Conservation (phyloP, 345 rosid species). For the rapeseed (Brassica napus) region Da-Ae NC_063436.1:27649501-27650000, state of each 20-base stretch:
- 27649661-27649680: not conserved
- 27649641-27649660: not conserved
- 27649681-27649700: conserved; percentile 4
- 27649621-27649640: conserved; percentile 30
- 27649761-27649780: conserved; percentile 94
- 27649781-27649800: conserved; percentile 95
- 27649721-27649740: conserved; percentile 84
- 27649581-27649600: conserved; percentile 36
- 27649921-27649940: not conserved
- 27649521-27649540: not conserved
- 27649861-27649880: not conserved
- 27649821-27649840: conserved; percentile 95
- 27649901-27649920: not conserved
- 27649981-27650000: conserved; percentile 78
- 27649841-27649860: conserved; percentile 93
- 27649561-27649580: conserved; percentile 15
- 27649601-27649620: conserved; percentile 35
- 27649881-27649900: conserved; percentile 13
- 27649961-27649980: conserved; percentile 51
- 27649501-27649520: not conserved
- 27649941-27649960: not conserved
- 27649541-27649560: not conserved
- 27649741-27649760: conserved; percentile 84
- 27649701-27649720: not conserved
- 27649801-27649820: conserved; percentile 95